Percentiles rank a stretch among this genome's conserved stretches.
These are phyloP conservation scores for Agmasoma carcini DNA, from an alignment of 371 early-diverging fungal species.

Conservation along the genomic window DNA sequence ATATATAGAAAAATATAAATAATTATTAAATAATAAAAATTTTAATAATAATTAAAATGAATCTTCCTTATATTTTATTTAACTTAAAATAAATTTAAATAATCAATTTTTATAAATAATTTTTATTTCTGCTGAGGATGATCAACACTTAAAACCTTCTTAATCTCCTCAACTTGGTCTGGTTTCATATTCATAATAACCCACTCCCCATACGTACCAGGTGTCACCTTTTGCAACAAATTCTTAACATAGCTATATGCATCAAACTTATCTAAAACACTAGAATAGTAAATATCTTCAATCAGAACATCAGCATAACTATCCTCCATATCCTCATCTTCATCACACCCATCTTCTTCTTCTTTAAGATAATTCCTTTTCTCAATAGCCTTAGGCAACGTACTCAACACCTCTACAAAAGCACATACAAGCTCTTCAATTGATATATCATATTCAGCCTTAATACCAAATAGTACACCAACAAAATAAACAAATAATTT, in stretches of 20 bases:
- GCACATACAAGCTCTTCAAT: slow-evolving; percentile 13
- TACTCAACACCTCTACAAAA: slow-evolving; percentile 32
- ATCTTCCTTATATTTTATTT: no score
- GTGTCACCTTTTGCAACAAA: slow-evolving; percentile 17
- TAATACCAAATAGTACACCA: slow-evolving; percentile 31
- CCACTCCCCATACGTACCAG: slow-evolving; percentile 2
- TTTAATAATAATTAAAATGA: no score
- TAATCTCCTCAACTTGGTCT: slow-evolving; percentile 5
- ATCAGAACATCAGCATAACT: slow-evolving; percentile 34
- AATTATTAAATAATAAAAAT: no score
- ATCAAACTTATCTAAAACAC: slow-evolving; percentile 50
- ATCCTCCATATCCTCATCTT: background rate
- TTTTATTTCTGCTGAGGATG: slow-evolving; percentile 22
- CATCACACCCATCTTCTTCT: slow-evolving; percentile 30
- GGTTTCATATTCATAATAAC: slow-evolving; percentile 8
- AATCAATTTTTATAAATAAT: no score
- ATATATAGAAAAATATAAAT: no score
- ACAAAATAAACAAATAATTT: slow-evolving; percentile 52
- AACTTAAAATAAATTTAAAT: no score
- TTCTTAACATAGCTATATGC: slow-evolving; percentile 36
- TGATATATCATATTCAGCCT: background rate
- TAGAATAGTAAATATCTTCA: slow-evolving; percentile 52
- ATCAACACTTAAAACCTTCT: slow-evolving; percentile 7
- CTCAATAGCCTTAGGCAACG: slow-evolving; percentile 48
- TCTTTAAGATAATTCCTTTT: slow-evolving; percentile 44